Percentiles rank a stretch among this genome's conserved stretches.
These are phyloP conservation scores for Xylaria sp. DNA, from an alignment of 2,329 filamentous ascomycete genomes.

Conservation along the genomic window DNA sequence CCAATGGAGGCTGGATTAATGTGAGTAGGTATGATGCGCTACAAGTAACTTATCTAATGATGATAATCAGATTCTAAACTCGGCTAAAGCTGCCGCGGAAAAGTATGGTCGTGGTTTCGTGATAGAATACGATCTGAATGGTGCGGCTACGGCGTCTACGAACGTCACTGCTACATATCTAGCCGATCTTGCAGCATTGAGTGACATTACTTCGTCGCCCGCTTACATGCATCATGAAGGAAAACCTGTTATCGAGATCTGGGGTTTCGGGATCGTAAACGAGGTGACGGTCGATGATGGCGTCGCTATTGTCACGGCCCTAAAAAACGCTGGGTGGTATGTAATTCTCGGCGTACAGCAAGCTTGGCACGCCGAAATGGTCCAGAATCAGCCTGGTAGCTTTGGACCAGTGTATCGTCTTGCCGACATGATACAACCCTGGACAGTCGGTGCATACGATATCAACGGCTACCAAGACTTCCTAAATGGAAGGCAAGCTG, in stretches of 20 bases:
- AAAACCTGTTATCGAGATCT: slow-evolving; percentile 46
- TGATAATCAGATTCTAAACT: slow-evolving; percentile 38
- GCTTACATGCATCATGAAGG: slow-evolving; percentile 46
- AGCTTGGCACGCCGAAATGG: slow-evolving; percentile 46
- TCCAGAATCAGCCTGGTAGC: slow-evolving; percentile 39
- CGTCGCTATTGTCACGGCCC: slow-evolving; percentile 41
- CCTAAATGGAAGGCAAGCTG: slow-evolving; percentile 42
- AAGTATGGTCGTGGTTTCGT: slow-evolving; percentile 46
- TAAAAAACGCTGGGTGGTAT: slow-evolving; percentile 44
- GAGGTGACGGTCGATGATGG: slow-evolving; percentile 42
- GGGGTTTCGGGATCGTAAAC: slow-evolving; percentile 44
- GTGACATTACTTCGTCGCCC: slow-evolving; percentile 40
- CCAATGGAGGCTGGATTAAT: slow-evolving; percentile 42
- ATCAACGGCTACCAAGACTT: slow-evolving; percentile 41
- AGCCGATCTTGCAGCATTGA: slow-evolving; percentile 40
- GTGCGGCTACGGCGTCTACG: slow-evolving; percentile 37
- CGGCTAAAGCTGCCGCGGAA: slow-evolving; percentile 41
- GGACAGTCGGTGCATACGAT: slow-evolving; percentile 45
- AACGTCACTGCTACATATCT: slow-evolving; percentile 43
- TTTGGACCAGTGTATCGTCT: slow-evolving; percentile 43
- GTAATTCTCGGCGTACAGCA: slow-evolving; percentile 46
- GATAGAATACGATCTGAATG: slow-evolving; percentile 45
- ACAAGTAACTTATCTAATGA: slow-evolving; percentile 12
- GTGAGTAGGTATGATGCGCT: slow-evolving; percentile 25
- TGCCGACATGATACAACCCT: slow-evolving; percentile 47